phyloP scores from a whole-genome alignment of 345 rosid species.

The Eucalyptus decipiens region DNA sequence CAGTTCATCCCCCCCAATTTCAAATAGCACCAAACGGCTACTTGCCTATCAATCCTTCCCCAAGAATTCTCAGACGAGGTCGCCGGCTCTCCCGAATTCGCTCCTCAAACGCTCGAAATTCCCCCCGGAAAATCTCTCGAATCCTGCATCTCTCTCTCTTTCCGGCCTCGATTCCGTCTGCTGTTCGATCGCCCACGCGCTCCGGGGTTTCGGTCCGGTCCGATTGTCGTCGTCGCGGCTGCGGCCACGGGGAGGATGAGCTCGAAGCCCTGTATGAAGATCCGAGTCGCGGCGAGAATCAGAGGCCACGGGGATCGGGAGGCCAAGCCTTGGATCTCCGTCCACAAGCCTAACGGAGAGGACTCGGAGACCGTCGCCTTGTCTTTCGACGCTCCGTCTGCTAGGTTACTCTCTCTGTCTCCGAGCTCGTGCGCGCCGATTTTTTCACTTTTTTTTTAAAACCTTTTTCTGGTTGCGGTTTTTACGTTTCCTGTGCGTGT shows the following conservation, averaged over 20 bases:
- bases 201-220: not conserved
- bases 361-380: constrained; percentile 26
- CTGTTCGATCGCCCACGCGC: not conserved
- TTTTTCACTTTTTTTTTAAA: not conserved
- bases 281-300: constrained; percentile 60
- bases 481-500: not conserved
- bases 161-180: not conserved
- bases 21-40: constrained; percentile 13
- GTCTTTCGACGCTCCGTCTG: constrained; percentile 28
- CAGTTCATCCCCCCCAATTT: not conserved
- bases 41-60: not conserved
- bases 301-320: constrained; percentile 16
- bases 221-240: not conserved
- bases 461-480: not conserved
- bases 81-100: not conserved
- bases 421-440: not conserved
- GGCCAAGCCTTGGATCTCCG: constrained; percentile 11
- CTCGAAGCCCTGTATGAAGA: not conserved
- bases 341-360: constrained; percentile 31
- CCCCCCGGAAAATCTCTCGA: not conserved
- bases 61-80: not conserved
- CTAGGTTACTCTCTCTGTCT: constrained; percentile 13
- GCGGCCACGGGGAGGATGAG: not conserved
- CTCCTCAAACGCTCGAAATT: not conserved
- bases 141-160: not conserved